Base-by-base conservation (phyloP, 2,329 filamentous ascomycete genomes). In the Capronia coronata region DNA sequence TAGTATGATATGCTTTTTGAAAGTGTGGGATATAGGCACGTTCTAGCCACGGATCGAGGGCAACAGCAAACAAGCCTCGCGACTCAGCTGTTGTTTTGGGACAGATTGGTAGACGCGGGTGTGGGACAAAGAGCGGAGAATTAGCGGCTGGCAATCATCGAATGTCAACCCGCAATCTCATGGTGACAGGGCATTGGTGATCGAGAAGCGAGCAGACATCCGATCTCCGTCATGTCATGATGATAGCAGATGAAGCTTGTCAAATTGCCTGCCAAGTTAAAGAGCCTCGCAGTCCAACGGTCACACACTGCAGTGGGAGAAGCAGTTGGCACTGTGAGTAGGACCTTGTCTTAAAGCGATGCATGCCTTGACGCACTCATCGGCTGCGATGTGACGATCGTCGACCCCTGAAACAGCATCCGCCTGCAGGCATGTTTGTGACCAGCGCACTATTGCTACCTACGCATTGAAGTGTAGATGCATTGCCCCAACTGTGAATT, bases 161-260 rank as follows among this genome's bases (percentile, higher is more conserved):
- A 19, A 41, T 5, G 4, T 13, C 38, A 41, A 41, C 16, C 25
- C 37, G 34, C 45, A 47, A 47, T 47, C 38, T 47, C 37, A 34
- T 19, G 45, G 45, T 45, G 42, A 45, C 42, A 45, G 42, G 42
- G 30, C 16, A 41, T 5, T 23, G 22, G 6, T 23, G 38, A 21
- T 13, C 16, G 3, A 30, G 25, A 43, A 29, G 21, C 11, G 5
- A 16, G 13, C 40, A n/a, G 23, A 11, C 25, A 25, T 19, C 38
- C 38, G 21, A 14, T 41, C 38, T 25, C 34, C 34, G 14, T 37
- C 19, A 8, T 18, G 34, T 16, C 34, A 37, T 19, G 2, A 37
- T 37, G 4, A 19, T 37, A 8, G 34, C 7, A 37, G 5, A 19
- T 19, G 14, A 18, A 9, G 34, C 14, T 37, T 37, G 29, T 37